Conservation (phyloP, 495 filamentous ascomycete species). For the Bryoglossum gracile region DNA sequence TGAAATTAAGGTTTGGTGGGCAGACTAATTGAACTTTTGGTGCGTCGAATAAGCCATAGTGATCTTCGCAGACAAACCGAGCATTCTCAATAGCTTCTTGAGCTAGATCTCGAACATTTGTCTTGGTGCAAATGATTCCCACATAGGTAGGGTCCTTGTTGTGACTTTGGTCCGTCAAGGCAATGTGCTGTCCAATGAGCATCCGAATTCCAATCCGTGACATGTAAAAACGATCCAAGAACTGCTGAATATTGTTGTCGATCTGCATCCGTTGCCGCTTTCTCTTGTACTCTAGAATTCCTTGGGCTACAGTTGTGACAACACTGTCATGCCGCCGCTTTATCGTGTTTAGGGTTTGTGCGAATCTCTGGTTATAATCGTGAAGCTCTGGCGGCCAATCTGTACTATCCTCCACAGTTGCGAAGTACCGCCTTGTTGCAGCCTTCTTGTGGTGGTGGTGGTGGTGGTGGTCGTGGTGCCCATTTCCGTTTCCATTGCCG, state of each 20-base stretch:
- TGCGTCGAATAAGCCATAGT: conserved; percentile 95
- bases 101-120: conserved; percentile 91
- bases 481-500: conserved; percentile 35
- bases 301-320: conserved; percentile 91
- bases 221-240: conserved; percentile 99
- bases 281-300: conserved; percentile 95
- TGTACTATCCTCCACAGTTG: conserved; percentile 75
- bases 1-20: conserved; percentile 87
- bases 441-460: too few species aligned
- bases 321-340: conserved; percentile 95
- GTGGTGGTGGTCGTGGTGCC: conserved; percentile 44
- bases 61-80: conserved; percentile 96
- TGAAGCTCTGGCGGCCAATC: conserved; percentile 94
- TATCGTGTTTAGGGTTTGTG: conserved; percentile 78
- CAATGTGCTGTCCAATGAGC: conserved; percentile 97
- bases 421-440: conserved; percentile 72
- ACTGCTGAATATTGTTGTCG: conserved; percentile 90
- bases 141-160: conserved; percentile 87
- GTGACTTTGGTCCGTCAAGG: conserved; percentile 85
- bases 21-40: conserved; percentile 96
- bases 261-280: conserved; percentile 97
- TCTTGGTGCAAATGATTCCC: conserved; percentile 97
- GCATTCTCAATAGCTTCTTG: conserved; percentile 98
- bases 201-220: conserved; percentile 99
- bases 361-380: conserved; percentile 88